Percentiles rank a stretch among this genome's conserved stretches.
Conservation (phyloP, 148 eudicot genomes). For the Rhododendron henanense region DNA sequence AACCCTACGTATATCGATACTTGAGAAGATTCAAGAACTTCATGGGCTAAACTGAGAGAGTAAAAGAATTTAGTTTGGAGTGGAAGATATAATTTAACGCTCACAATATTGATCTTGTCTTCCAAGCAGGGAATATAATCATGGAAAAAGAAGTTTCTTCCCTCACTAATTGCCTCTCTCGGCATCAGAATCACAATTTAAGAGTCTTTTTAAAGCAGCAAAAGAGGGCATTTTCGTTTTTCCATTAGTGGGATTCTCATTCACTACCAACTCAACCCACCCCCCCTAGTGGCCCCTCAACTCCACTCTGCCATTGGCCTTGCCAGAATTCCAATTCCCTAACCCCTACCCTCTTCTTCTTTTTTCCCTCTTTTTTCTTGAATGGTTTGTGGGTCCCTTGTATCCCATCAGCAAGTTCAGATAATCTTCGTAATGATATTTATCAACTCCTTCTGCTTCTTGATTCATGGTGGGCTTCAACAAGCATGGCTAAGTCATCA, state of each 20-base stretch:
- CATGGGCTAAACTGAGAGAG: background rate
- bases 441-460: slow-evolving; percentile 27
- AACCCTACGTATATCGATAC: background rate
- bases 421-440: slow-evolving; percentile 31
- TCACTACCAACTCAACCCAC: slow-evolving; percentile 32
- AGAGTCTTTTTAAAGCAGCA: slow-evolving; percentile 6
- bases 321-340: slow-evolving; percentile 15
- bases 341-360: slow-evolving; percentile 11
- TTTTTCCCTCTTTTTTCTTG: slow-evolving; percentile 7
- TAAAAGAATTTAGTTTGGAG: background rate
- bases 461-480: slow-evolving; percentile 27
- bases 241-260: slow-evolving; percentile 64
- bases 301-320: slow-evolving; percentile 23
- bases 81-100: background rate
- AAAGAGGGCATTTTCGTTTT: slow-evolving; percentile 38
- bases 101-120: background rate
- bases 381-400: slow-evolving; percentile 56
- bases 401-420: slow-evolving; percentile 27
- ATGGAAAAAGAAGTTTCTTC: slow-evolving; percentile 18
- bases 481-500: slow-evolving; percentile 37
- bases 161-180: slow-evolving; percentile 11
- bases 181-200: background rate
- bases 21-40: background rate
- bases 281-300: slow-evolving; percentile 22
- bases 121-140: slow-evolving; percentile 19